Percentiles rank a stretch among this genome's conserved stretches.
Conservation (phyloP, 495 filamentous ascomycete species). For the Penicillium salamii region DNA sequence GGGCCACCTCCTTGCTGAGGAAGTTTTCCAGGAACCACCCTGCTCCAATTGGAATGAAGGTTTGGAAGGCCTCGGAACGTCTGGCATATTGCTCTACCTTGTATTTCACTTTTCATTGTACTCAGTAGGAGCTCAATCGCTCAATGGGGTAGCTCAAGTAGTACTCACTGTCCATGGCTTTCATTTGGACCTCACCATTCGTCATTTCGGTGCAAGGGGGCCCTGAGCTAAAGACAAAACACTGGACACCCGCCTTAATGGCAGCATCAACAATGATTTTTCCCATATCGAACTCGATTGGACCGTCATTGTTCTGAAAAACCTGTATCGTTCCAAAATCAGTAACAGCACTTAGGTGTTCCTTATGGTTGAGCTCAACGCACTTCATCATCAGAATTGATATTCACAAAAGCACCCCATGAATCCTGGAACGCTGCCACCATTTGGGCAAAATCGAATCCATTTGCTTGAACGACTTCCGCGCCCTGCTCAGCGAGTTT, state of each 20-base stretch:
- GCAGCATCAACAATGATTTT: conserved; percentile 27
- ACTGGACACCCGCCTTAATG: conserved; percentile 18
- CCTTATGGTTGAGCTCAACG: background rate
- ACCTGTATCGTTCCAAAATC: background rate
- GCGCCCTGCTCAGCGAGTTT: conserved; percentile 39
- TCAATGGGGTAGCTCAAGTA: background rate
- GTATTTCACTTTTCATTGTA: conserved; percentile 19
- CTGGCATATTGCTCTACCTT: conserved; percentile 25
- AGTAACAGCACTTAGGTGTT: background rate
- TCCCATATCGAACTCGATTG: conserved; percentile 28
- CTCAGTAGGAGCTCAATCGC: too few species aligned
- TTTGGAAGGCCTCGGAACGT: conserved; percentile 14
- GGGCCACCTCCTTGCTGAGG: conserved; percentile 15
- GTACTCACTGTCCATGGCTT: conserved; percentile 24
- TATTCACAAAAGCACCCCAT: conserved; percentile 33
- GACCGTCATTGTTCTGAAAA: conserved; percentile 14
- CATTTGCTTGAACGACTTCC: conserved; percentile 44
- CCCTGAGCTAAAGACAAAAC: conserved; percentile 26
- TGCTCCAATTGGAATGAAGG: conserved; percentile 13
- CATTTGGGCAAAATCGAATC: conserved; percentile 28
- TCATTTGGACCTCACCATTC: conserved; percentile 17
- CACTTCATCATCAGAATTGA: conserved; percentile 30
- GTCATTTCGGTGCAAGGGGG: conserved; percentile 16
- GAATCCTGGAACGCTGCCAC: conserved; percentile 19
- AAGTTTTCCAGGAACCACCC: conserved; percentile 33